Base-by-base conservation (phyloP, 192 early-diverging fungal species). In the Podila epicladia region DNA sequence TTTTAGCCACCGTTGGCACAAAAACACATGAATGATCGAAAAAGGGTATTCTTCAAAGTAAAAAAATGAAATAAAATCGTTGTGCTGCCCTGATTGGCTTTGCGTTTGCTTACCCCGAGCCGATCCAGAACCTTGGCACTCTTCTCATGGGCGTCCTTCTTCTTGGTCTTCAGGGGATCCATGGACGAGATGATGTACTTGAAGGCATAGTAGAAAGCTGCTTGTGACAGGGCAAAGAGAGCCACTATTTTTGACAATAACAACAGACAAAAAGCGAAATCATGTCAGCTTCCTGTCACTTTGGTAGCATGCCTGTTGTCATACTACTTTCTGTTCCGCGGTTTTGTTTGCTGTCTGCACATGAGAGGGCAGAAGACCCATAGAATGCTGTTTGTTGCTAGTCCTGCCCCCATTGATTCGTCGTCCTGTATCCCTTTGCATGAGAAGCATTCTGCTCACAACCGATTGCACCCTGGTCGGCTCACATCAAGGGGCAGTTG, bases 151-250 rank as follows among this genome's bases (percentile, higher is more conserved):
- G 92, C 91, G 63, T 94, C 91, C 64, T 93, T 89, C 62, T 91
- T 89, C 62, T 94, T 93, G 32, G 85, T 85, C 71, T 86, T 86
- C 11, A 88, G 65, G 22, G 93, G 93, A 82, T 95, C 94, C 60
- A 94, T 85, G 37, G 88, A 90, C 9, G 89, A 86, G 53, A 98
- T 83, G 57, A 95, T 87, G 73, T 92, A 97, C 79, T 94, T 93
- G 84, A 98, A 92, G 4, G 91, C 92, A 84, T 88, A 95, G 85
- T 94, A 97, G 66, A 95, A 92, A 13, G 92, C 93, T 17, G 96
- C 91, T 69, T 98, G 96, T 35, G 95, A 94, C 22, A 96, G 69
- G 22, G 95, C 97, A 80, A 98, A 92, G 22, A 95, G 72, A n/a
- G 92, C 84, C 24, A 93, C 91, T 92, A 67, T 15, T 26, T 22